Evolutionary conservation across 352 stramenopile species (phyloP).

Genomic region (Globisporangium abappressorium): DNA sequence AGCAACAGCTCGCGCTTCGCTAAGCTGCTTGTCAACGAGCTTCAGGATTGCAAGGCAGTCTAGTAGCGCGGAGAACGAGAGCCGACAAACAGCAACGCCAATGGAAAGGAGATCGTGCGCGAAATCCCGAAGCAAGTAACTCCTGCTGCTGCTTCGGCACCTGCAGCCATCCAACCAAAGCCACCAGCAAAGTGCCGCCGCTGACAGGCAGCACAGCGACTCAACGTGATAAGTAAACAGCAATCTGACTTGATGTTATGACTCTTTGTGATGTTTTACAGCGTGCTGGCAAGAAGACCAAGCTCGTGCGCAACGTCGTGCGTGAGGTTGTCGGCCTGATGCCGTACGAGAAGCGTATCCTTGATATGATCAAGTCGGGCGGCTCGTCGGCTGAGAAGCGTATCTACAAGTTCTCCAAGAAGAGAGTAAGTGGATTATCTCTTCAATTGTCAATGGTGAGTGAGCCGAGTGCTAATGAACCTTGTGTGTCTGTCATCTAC

Average conservation of each 20-base stretch:
- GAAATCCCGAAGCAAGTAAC: background rate
- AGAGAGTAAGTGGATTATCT: constrained; percentile 69
- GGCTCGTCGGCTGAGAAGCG: constrained; percentile 97
- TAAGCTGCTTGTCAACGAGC: background rate
- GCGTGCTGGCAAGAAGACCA: constrained; percentile 93
- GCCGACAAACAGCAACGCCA: background rate
- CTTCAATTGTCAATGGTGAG: background rate
- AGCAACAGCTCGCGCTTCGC: background rate
- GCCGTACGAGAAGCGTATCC: constrained; percentile 99
- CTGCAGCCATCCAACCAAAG: background rate
- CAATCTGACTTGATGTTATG: background rate
- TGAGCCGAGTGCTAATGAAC: constrained; percentile 4
- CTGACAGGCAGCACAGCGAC: background rate
- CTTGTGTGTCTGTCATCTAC: background rate
- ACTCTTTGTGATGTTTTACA: constrained; percentile 16
- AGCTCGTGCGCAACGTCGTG: constrained; percentile 94
- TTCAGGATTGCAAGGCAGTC: background rate
- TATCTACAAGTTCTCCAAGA: constrained; percentile 99
- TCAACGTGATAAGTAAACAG: background rate
- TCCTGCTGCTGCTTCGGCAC: background rate
- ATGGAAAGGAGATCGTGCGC: background rate
- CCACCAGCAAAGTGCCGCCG: background rate
- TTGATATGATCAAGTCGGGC: constrained; percentile 99
- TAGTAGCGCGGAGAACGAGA: background rate
- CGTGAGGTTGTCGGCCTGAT: constrained; percentile 97